phyloP scores from a whole-genome alignment of 805 yeast species.

The Wickerhamiella vanderwaltii region DNA sequence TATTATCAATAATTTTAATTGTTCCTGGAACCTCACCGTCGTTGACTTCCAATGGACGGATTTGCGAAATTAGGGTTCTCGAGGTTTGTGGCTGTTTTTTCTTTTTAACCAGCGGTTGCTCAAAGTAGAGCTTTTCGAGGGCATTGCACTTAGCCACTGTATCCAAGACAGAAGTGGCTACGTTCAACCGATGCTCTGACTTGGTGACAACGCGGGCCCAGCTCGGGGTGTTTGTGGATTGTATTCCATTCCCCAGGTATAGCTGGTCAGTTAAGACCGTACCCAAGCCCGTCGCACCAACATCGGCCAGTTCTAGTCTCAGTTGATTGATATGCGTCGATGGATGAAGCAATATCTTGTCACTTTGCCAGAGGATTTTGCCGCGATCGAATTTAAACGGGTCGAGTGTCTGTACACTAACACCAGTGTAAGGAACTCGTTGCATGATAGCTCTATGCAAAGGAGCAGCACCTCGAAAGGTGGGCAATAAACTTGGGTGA shows the following conservation, averaged over 20 bases:
- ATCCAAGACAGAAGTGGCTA: not conserved
- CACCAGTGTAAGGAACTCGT: conserved; percentile 57
- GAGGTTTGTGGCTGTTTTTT: conserved; percentile 10
- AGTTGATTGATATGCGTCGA: conserved; percentile 38
- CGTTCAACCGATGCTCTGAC: conserved; percentile 13
- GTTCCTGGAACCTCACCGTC: not conserved
- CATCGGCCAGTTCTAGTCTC: conserved; percentile 38
- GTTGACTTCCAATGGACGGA: conserved; percentile 9
- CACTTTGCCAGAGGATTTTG: conserved; percentile 47
- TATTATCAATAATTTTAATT: conserved; percentile 10
- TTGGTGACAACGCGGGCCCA: conserved; percentile 15
- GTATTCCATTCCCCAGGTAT: conserved; percentile 18
- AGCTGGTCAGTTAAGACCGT: conserved; percentile 32
- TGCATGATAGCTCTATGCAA: conserved; percentile 66
- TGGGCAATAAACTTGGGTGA: conserved; percentile 83
- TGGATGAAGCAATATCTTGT: conserved; percentile 30
- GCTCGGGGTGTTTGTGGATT: conserved; percentile 2
- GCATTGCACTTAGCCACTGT: conserved; percentile 20
- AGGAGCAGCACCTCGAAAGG: conserved; percentile 78
- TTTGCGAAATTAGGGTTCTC: conserved; percentile 9
- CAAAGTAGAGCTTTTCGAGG: conserved; percentile 18
- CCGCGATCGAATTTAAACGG: conserved; percentile 82
- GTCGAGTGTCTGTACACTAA: conserved; percentile 79
- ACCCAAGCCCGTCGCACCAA: conserved; percentile 51
- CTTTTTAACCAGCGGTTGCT: conserved; percentile 13